These are phyloP conservation scores for Ophiocordyceps australis DNA, from an alignment of 2,329 filamentous ascomycete genomes.

Conservation along the genomic window DNA sequence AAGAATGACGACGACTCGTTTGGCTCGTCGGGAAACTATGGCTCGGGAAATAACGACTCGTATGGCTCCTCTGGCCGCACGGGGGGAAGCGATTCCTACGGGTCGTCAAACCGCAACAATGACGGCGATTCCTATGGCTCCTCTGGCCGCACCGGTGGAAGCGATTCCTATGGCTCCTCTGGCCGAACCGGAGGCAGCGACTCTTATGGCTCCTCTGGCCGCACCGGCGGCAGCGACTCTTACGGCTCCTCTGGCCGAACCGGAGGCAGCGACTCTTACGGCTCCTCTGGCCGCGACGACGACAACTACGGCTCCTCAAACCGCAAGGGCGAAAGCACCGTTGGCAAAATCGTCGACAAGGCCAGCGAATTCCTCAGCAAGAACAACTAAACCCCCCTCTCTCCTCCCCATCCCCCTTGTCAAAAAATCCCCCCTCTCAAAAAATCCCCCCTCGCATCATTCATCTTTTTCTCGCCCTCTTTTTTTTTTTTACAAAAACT, in stretches of 20 bases:
- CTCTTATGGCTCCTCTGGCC: constrained; percentile 4
- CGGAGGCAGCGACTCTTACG: constrained; percentile 3
- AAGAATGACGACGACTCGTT: constrained; percentile 4
- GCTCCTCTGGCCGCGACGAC: constrained; percentile 4
- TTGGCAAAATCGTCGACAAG: constrained; percentile 42
- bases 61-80: constrained; percentile 5
- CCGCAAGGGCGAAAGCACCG: constrained; percentile 7
- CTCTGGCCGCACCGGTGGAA: constrained; percentile 5
- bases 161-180: constrained; percentile 6
- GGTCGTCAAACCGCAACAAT: no score
- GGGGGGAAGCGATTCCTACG: constrained; percentile 4
- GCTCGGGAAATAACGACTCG: constrained; percentile 5
- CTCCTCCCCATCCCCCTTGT: no score
- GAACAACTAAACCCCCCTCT: no score
- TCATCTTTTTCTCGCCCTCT: no score
- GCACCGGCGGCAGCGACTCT: constrained; percentile 4
- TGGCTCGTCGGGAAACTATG: constrained; percentile 6
- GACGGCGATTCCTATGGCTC: constrained; percentile 8
- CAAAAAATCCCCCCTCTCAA: no score
- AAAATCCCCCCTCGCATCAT: no score
- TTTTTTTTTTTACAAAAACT: no score
- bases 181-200: constrained; percentile 5
- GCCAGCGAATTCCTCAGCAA: constrained; percentile 23
- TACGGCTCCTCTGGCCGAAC: constrained; percentile 6
- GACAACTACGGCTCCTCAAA: constrained; percentile 7